A percentile compares a stretch with the other conserved stretches of the same genome.
phyloP scores from a whole-genome alignment of 306 rosid genomes.

The Myrica gale region DNA sequence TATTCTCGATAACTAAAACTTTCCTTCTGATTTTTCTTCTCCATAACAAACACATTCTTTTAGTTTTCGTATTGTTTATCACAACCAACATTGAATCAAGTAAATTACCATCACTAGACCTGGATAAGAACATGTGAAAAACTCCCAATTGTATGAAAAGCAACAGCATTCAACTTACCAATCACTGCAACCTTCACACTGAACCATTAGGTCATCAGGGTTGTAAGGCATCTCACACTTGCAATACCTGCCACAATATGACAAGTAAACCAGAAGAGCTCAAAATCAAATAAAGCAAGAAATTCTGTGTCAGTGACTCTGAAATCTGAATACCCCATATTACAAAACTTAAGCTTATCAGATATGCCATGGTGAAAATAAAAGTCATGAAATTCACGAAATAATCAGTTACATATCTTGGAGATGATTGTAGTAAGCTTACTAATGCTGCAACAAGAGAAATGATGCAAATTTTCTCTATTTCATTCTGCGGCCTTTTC shows the following conservation, averaged over 20 bases:
- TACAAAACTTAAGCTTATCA: not conserved
- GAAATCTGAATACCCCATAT: not conserved
- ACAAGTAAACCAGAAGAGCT: conserved; percentile 21
- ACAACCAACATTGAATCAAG: not conserved
- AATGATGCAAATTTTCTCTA: not conserved
- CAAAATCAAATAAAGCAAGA: conserved; percentile 15
- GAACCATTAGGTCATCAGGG: conserved; percentile 97
- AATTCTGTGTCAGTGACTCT: not conserved
- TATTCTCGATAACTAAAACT: too few relatives aligned
- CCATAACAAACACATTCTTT: not conserved
- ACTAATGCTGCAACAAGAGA: not conserved
- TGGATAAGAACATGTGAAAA: not conserved
- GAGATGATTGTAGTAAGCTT: not conserved
- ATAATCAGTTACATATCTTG: not conserved
- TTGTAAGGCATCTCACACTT: conserved; percentile 99
- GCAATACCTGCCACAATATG: conserved; percentile 75
- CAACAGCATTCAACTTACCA: conserved; percentile 56
- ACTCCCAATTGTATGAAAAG: conserved; percentile 6
- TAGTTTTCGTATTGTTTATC: not conserved
- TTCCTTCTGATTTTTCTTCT: not conserved
- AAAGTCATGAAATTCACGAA: not conserved
- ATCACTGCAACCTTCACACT: conserved; percentile 90
- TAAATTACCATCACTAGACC: not conserved
- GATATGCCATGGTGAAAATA: not conserved
- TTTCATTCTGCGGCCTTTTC: not conserved